Percentiles rank a stretch among this genome's conserved stretches.
These are phyloP conservation scores for Globisporangium splendens DNA, from an alignment of 352 stramenopile genomes.

Conservation along the genomic window DNA sequence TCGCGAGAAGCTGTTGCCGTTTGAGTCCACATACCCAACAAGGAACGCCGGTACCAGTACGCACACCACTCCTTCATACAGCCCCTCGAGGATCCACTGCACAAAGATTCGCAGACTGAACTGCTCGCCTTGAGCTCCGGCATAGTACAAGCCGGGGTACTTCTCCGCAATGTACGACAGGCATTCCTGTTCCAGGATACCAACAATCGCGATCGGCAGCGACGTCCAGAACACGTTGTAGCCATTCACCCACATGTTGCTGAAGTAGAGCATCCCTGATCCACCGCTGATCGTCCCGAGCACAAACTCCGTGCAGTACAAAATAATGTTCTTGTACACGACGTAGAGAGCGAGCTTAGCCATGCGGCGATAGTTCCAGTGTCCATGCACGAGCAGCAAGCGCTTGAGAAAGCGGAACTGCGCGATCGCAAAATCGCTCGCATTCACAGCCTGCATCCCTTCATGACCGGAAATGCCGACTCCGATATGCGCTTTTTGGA, in stretches of 20 bases:
- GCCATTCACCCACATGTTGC: conserved; percentile 91
- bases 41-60: conserved; percentile 63
- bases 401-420: conserved; percentile 97
- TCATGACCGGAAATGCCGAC: conserved; percentile 98
- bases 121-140: conserved; percentile 71
- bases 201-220: conserved; percentile 88
- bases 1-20: conserved; percentile 56
- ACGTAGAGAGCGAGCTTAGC: conserved; percentile 95
- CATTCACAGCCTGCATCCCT: conserved; percentile 98
- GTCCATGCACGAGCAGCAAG: conserved; percentile 96
- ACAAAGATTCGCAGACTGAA: conserved; percentile 80
- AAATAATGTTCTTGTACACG: conserved; percentile 99
- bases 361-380: conserved; percentile 98
- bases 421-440: conserved; percentile 96
- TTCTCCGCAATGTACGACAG: conserved; percentile 58
- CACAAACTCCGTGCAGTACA: conserved; percentile 82
- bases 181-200: conserved; percentile 82
- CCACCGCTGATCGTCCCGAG: conserved; percentile 82
- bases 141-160: conserved; percentile 82
- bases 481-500: conserved; percentile 98
- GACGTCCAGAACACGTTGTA: conserved; percentile 97
- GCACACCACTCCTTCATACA: conserved; percentile 77
- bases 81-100: conserved; percentile 74
- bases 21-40: conserved; percentile 55
- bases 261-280: conserved; percentile 81